Evolutionary conservation across 345 rosid genomes (phyloP).

Genomic region (Lepidium africanum): DNA sequence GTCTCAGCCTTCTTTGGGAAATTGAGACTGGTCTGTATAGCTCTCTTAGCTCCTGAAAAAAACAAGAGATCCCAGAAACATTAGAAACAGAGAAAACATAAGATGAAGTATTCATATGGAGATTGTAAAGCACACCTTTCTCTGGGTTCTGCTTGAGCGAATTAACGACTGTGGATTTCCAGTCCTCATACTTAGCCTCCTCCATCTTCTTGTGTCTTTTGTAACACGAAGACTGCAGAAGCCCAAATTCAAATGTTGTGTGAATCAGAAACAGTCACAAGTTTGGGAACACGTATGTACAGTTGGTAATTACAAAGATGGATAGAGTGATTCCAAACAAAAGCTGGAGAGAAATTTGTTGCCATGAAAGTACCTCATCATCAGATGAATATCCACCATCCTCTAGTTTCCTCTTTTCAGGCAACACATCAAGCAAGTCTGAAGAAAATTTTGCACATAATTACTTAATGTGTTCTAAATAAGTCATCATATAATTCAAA

Average conservation of each 20-base stretch:
- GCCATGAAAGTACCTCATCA: slow-evolving; percentile 34
- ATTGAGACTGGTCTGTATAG: slow-evolving; percentile 50
- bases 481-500: neutral
- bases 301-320: neutral
- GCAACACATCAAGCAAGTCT: slow-evolving; percentile 43
- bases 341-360: slow-evolving; percentile 18
- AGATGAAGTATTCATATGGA: neutral
- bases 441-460: neutral
- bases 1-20: slow-evolving; percentile 43
- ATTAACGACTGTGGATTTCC: slow-evolving; percentile 65
- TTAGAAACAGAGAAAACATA: slow-evolving; percentile 1
- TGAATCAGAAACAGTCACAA: neutral
- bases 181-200: slow-evolving; percentile 57
- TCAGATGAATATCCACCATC: slow-evolving; percentile 72
- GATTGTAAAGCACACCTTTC: slow-evolving; percentile 40
- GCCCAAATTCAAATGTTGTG: neutral
- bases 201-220: slow-evolving; percentile 58
- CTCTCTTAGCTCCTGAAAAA: slow-evolving; percentile 49
- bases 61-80: neutral
- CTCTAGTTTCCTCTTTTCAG: slow-evolving; percentile 62
- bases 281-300: neutral
- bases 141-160: slow-evolving; percentile 39
- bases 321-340: neutral
- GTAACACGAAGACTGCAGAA: slow-evolving; percentile 53
- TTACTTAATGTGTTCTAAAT: neutral